These are phyloP conservation scores for Chrysochromulina parva DNA, from an alignment of 78 protist genomes.

Conservation along the genomic window DNA sequence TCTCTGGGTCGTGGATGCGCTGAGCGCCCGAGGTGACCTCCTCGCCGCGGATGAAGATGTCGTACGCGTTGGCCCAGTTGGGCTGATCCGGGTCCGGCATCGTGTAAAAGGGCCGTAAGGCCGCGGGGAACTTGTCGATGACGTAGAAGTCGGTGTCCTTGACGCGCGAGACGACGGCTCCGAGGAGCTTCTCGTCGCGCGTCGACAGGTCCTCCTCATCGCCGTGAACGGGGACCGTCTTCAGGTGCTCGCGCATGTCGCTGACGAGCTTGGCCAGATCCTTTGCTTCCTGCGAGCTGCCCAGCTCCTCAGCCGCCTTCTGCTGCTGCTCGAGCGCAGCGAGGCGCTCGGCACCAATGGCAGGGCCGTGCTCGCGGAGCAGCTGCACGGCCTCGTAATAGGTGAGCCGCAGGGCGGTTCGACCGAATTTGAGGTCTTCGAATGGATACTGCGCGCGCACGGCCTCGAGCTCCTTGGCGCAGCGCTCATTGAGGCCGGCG, in stretches of 20 bases:
- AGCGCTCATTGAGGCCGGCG: constrained; percentile 67
- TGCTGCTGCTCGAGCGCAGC: background rate
- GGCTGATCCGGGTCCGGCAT: constrained; percentile 88
- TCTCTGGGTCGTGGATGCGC: constrained; percentile 94
- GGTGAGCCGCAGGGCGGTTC: background rate
- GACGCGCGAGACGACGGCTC: constrained; percentile 75
- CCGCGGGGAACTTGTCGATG: constrained; percentile 91
- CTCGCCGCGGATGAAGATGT: constrained; percentile 97
- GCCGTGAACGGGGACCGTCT: background rate
- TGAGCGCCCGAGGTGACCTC: constrained; percentile 99
- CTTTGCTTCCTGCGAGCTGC: background rate
- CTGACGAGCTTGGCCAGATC: background rate
- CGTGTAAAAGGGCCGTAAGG: constrained; percentile 99
- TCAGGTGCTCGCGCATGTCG: background rate
- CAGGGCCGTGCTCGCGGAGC: constrained; percentile 25
- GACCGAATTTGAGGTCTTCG: background rate
- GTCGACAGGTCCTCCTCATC: constrained; percentile 58
- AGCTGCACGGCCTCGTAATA: constrained; percentile 43
- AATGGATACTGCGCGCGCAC: constrained; percentile 53
- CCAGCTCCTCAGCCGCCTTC: background rate
- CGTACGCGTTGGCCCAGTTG: constrained; percentile 94
- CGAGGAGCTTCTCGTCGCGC: constrained; percentile 85
- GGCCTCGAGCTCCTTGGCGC: constrained; percentile 46
- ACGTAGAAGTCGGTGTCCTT: constrained; percentile 91
- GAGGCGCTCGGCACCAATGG: background rate